phyloP scores from a whole-genome alignment of 805 yeast species.

The Kuraishia cidri region DNA sequence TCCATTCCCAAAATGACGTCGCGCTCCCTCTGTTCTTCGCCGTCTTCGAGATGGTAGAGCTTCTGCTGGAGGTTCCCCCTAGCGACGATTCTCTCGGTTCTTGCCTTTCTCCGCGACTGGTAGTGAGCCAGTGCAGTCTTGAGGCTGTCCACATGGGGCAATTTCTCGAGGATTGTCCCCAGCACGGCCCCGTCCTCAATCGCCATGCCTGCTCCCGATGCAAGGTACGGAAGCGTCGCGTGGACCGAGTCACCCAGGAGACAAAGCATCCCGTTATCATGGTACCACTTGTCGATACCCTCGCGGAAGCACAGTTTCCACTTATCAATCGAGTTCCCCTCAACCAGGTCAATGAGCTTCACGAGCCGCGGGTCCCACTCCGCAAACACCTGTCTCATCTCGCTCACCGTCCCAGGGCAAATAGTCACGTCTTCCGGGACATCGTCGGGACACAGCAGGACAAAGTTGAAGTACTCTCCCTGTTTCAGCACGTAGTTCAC shows the following conservation, averaged over 20 bases:
- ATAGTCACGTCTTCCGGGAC: constrained; percentile 12
- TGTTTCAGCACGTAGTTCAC: constrained; percentile 18
- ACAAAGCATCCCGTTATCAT: constrained; percentile 14
- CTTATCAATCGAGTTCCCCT: constrained; percentile 11
- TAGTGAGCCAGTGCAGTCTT: constrained; percentile 10
- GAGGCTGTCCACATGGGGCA: constrained; percentile 11
- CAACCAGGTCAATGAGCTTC: constrained; percentile 12
- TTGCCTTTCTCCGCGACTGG: constrained; percentile 13
- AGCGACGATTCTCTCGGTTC: constrained; percentile 17
- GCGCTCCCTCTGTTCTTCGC: constrained; percentile 15
- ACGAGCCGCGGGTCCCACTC: constrained; percentile 19
- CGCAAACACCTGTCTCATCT: constrained; percentile 13
- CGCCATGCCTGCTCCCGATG: constrained; percentile 24
- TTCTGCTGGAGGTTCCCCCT: constrained; percentile 11
- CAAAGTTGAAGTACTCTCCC: constrained; percentile 19
- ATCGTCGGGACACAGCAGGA: constrained; percentile 20
- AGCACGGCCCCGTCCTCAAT: constrained; percentile 24
- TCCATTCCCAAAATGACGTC: constrained; percentile 9
- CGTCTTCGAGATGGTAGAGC: constrained; percentile 19
- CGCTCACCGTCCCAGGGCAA: constrained; percentile 13
- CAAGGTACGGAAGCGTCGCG: constrained; percentile 23
- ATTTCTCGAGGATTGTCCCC: constrained; percentile 12
- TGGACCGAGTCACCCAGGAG: constrained; percentile 22
- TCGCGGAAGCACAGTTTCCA: constrained; percentile 18
- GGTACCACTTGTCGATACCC: constrained; percentile 19